Percentiles rank a stretch among this genome's conserved stretches.
phyloP scores from a whole-genome alignment of 1,284 basidiomycete species.

The Kwoniella shivajii region DNA sequence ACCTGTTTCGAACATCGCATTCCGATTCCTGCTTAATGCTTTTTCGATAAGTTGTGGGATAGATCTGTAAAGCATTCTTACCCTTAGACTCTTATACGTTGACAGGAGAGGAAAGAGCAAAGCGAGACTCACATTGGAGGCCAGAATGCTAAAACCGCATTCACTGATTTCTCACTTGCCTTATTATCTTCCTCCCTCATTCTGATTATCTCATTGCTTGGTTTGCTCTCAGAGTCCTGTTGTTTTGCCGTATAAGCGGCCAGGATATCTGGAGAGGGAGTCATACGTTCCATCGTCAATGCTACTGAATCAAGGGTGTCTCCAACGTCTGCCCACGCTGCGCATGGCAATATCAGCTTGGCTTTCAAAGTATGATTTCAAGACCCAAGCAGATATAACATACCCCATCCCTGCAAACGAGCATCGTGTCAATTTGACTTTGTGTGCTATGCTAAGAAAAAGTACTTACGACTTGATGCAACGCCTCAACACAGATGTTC shows the following conservation, averaged over 20 bases:
- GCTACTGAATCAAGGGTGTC: conserved; percentile 24
- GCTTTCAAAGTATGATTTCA: neutral
- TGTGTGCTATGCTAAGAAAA: neutral
- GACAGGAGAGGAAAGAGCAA: neutral
- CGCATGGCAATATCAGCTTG: neutral
- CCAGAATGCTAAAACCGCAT: conserved; percentile 13
- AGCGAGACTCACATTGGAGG: conserved; percentile 13
- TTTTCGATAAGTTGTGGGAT: conserved; percentile 6
- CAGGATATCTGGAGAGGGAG: conserved; percentile 25
- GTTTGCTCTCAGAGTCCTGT: neutral
- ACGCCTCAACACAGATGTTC: conserved; percentile 26
- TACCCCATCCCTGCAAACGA: conserved; percentile 26
- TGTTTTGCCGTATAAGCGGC: conserved; percentile 8
- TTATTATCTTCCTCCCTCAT: conserved; percentile 2
- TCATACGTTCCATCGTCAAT: conserved; percentile 31
- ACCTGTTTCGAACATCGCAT: neutral
- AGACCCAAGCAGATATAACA: neutral
- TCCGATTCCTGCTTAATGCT: neutral
- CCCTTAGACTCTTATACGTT: neutral
- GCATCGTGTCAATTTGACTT: neutral
- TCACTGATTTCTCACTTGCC: neutral
- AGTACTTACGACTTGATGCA: conserved; percentile 42
- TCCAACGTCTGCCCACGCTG: conserved; percentile 36
- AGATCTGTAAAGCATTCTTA: neutral
- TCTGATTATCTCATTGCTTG: neutral